These are phyloP conservation scores for Candida stauntonica DNA, from an alignment of 805 yeast genomes.

Conservation along the genomic window DNA sequence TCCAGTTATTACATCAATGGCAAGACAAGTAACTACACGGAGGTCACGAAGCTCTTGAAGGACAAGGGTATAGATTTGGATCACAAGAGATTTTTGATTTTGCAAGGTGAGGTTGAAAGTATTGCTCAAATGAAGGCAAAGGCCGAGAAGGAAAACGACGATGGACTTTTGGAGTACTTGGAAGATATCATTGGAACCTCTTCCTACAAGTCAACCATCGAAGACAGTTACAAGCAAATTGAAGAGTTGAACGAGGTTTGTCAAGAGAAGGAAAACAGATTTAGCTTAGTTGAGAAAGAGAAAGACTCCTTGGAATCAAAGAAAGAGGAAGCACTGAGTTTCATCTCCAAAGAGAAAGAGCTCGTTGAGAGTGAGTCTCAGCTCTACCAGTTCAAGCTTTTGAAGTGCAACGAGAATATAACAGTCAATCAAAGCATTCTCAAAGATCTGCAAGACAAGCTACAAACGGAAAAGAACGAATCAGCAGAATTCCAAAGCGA, in stretches of 20 bases:
- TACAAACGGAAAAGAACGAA: conserved; percentile 40
- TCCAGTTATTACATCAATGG: conserved; percentile 78
- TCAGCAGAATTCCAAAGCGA: conserved; percentile 37
- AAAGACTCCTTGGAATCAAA: conserved; percentile 56
- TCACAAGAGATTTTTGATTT: conserved; percentile 88
- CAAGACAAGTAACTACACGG: conserved; percentile 64
- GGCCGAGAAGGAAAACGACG: conserved; percentile 88
- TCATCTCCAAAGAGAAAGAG: conserved; percentile 59
- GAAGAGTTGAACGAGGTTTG: conserved; percentile 80
- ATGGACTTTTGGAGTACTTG: conserved; percentile 87
- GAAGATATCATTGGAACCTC: conserved; percentile 98
- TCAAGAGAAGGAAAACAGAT: conserved; percentile 73
- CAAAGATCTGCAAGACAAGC: conserved; percentile 36
- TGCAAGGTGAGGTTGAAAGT: conserved; percentile 98
- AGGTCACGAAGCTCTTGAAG: conserved; percentile 69
- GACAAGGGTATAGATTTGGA: conserved; percentile 89
- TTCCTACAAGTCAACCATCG: conserved; percentile 72
- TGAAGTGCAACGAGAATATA: conserved; percentile 37
- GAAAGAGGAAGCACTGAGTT: conserved; percentile 66
- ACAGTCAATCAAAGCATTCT: conserved; percentile 35
- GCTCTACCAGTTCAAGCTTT: conserved; percentile 49
- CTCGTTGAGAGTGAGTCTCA: conserved; percentile 49
- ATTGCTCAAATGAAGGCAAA: conserved; percentile 99
- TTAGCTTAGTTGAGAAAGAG: conserved; percentile 75
- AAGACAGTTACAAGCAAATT: conserved; percentile 51